Evolutionary conservation across 1,284 basidiomycete species (phyloP).

Genomic region (Moniliella sp.): DNA sequence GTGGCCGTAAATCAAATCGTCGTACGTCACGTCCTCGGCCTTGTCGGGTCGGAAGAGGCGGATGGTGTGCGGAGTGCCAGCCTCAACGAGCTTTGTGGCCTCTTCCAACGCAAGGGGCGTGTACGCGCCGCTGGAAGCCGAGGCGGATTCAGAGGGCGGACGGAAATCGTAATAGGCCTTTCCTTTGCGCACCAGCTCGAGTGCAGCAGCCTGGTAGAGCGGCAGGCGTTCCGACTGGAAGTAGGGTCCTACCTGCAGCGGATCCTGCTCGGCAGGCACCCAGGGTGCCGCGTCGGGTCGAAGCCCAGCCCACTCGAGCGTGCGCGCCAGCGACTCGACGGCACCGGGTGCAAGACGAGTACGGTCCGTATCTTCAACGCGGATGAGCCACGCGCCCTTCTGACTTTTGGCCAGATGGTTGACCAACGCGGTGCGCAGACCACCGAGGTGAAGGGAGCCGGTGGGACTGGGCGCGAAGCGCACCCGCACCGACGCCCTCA

Average conservation of each 20-base stretch:
- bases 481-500: too few species aligned
- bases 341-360: conserved; percentile 49
- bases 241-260: too few species aligned
- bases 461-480: conserved; percentile 95
- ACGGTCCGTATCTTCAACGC: conserved; percentile 82
- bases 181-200: conserved; percentile 41
- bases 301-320: conserved; percentile 75
- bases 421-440: conserved; percentile 80
- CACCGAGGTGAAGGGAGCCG: conserved; percentile 75
- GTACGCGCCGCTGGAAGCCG: too few species aligned
- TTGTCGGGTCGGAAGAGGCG: too few species aligned
- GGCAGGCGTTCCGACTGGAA: conserved; percentile 63
- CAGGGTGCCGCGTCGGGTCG: conserved; percentile 75
- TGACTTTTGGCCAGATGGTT: conserved; percentile 63
- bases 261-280: too few species aligned
- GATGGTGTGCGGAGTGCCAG: too few species aligned
- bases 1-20: conserved; percentile 2
- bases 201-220: conserved; percentile 43
- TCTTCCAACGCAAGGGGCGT: too few species aligned
- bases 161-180: conserved; percentile 92
- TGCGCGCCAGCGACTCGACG: conserved; percentile 54
- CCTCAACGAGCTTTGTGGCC: too few species aligned
- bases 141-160: too few species aligned
- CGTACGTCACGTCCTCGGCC: too few species aligned
- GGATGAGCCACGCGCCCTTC: conserved; percentile 60